Conservation (phyloP, 2,329 filamentous ascomycete species). For the Trichoderma sp. region DNA sequence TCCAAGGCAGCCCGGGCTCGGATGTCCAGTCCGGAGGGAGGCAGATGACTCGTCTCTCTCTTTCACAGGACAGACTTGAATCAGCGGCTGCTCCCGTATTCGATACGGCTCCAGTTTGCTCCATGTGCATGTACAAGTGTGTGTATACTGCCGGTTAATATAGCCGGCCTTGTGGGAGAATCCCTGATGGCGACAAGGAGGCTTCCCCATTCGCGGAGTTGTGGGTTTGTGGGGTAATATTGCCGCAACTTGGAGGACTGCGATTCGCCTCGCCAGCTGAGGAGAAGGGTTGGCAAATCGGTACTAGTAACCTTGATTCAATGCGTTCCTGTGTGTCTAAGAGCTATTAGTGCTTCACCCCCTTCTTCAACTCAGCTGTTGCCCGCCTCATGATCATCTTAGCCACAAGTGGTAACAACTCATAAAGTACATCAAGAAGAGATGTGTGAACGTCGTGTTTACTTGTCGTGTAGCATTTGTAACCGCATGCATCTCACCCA, state of each 20-base stretch:
- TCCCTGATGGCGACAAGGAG: slow-evolving; percentile 16
- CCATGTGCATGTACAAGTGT: background rate
- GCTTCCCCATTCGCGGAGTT: slow-evolving; percentile 22
- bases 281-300: slow-evolving; percentile 9
- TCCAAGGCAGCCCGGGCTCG: background rate
- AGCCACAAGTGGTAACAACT: too few species aligned
- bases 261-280: slow-evolving; percentile 16
- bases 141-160: slow-evolving; percentile 21
- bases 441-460: too few species aligned
- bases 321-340: background rate
- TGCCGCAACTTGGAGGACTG: slow-evolving; percentile 11
- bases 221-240: slow-evolving; percentile 25
- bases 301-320: slow-evolving; percentile 1
- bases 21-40: slow-evolving; percentile 2
- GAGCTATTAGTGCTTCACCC: background rate
- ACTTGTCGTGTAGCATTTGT: too few species aligned
- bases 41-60: slow-evolving; percentile 20
- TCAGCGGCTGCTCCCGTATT: slow-evolving; percentile 22
- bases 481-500: background rate
- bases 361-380: background rate
- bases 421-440: too few species aligned
- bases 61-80: too few species aligned
- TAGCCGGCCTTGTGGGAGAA: slow-evolving; percentile 24
- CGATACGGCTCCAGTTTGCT: background rate
- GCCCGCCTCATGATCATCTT: background rate